phyloP scores from a whole-genome alignment of 805 yeast genomes.

The Metschnikowia matae region DNA sequence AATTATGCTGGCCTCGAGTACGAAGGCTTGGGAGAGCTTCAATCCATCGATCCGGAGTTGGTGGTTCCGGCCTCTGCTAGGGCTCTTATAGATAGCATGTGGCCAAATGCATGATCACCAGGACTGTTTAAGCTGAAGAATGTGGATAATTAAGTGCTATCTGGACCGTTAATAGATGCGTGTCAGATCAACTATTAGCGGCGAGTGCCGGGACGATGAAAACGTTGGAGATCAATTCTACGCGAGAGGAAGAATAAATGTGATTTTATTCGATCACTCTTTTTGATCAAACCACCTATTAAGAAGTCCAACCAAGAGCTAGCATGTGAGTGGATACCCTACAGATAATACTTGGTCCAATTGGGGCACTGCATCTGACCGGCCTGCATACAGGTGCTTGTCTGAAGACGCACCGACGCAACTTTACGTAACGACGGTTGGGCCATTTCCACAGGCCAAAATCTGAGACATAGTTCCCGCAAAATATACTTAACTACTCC shows the following conservation, averaged over 20 bases:
- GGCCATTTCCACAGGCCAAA: neutral
- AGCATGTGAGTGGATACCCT: no score
- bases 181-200: no score
- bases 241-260: no score
- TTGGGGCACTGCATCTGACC: neutral
- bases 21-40: constrained; percentile 7
- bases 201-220: no score
- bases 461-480: constrained; percentile 1
- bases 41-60: constrained; percentile 13
- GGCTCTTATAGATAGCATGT: constrained; percentile 13
- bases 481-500: neutral
- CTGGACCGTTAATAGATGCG: no score
- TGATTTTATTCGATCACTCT: no score
- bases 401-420: constrained; percentile 2
- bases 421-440: neutral
- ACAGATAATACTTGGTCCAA: neutral
- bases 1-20: neutral
- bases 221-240: no score
- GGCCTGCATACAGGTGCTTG: neutral
- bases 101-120: constrained; percentile 1
- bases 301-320: no score
- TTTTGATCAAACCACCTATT: no score
- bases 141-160: no score
- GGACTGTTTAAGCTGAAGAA: no score
- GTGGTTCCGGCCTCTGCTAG: constrained; percentile 13